Evolutionary conservation across 371 early-diverging fungal genomes (phyloP).

Genomic region (Blakeslea trispora): DNA sequence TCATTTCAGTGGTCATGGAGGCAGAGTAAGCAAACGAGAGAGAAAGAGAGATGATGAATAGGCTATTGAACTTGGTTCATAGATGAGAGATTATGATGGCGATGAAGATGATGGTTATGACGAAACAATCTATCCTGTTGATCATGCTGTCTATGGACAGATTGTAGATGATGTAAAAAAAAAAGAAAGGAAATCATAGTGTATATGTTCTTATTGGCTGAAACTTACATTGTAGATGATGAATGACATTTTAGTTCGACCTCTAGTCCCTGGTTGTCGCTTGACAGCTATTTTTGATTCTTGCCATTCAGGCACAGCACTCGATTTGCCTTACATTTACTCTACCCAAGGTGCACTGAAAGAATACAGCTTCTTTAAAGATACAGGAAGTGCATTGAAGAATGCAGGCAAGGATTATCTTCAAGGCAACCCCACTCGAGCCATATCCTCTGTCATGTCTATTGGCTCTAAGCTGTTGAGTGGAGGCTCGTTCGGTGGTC

Average conservation of each 20-base stretch:
- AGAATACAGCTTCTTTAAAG: conserved; percentile 47
- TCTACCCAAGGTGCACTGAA: conserved; percentile 69
- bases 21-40: conserved; percentile 38
- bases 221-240: conserved; percentile 43
- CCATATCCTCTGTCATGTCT: conserved; percentile 46
- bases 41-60: neutral
- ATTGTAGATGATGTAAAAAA: conserved; percentile 80
- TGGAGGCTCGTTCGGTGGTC: conserved; percentile 33
- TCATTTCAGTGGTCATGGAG: conserved; percentile 93
- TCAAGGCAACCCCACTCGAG: conserved; percentile 45
- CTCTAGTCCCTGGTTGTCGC: conserved; percentile 81
- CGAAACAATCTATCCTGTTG: conserved; percentile 75
- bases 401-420: conserved; percentile 57
- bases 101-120: conserved; percentile 87
- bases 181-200: too few relatives aligned
- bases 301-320: conserved; percentile 85
- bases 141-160: conserved; percentile 75
- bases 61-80: too few relatives aligned
- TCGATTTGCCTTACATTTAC: conserved; percentile 88
- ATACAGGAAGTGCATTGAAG: conserved; percentile 48
- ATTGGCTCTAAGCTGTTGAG: conserved; percentile 48
- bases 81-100: conserved; percentile 61
- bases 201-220: neutral
- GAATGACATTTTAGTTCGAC: conserved; percentile 81
- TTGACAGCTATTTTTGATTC: conserved; percentile 88